These are phyloP conservation scores for Geotrichum carabidarum DNA, from an alignment of 1,139 yeast genomes.

Conservation along the genomic window DNA sequence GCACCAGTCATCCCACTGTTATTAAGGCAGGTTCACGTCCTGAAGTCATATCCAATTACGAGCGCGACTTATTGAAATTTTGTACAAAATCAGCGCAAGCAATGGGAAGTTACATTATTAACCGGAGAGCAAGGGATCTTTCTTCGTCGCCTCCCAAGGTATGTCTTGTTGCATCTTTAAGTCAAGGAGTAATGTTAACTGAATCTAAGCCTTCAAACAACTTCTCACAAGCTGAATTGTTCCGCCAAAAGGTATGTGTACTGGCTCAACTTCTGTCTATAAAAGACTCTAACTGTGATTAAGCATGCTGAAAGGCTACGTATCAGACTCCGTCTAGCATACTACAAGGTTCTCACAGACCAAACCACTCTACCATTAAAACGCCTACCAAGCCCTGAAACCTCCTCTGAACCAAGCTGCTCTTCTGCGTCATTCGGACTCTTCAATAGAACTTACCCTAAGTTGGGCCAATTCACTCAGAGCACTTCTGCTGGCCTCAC, in stretches of 20 bases:
- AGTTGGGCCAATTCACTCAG: too few species aligned
- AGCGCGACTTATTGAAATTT: constrained; percentile 1
- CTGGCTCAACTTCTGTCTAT: not conserved
- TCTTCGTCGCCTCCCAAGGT: constrained; percentile 3
- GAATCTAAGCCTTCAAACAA: not conserved
- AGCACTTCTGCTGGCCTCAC: not conserved
- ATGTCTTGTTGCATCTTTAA: not conserved
- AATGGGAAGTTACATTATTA: constrained; percentile 8
- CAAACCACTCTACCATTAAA: constrained; percentile 5
- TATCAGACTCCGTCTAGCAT: constrained; percentile 11
- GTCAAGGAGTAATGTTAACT: not conserved
- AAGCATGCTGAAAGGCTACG: constrained; percentile 7
- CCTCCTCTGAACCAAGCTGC: not conserved
- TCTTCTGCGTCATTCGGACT: too few species aligned
- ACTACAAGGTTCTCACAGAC: constrained; percentile 13
- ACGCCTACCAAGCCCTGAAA: constrained; percentile 1
- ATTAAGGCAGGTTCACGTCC: too few species aligned
- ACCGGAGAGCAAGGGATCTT: not conserved
- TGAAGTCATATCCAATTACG: not conserved
- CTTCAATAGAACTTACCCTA: too few species aligned
- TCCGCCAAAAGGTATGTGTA: not conserved
- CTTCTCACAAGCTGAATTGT: not conserved
- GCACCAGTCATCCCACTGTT: too few species aligned
- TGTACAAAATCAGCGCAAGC: constrained; percentile 13
- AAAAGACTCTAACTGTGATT: not conserved